These are phyloP conservation scores for Skeletonema marinoi DNA, from an alignment of 108 stramenopile species.

Conservation along the genomic window DNA sequence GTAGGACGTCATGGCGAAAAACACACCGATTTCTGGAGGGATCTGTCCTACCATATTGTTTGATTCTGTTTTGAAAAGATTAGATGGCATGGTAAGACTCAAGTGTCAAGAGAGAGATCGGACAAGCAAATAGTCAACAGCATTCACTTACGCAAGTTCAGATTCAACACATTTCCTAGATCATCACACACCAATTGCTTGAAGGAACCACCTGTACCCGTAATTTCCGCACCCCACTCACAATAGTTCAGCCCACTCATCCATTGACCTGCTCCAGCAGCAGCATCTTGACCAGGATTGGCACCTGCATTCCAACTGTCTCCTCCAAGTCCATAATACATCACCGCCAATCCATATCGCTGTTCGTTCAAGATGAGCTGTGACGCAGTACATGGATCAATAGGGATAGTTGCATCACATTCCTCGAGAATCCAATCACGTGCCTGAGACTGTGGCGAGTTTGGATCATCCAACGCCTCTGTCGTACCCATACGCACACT, in stretches of 20 bases:
- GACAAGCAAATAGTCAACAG: background rate
- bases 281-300: conserved; percentile 26
- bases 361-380: conserved; percentile 53
- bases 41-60: conserved; percentile 62
- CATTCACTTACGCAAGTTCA: conserved; percentile 48
- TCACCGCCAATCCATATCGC: conserved; percentile 73
- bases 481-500: conserved; percentile 36
- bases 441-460: conserved; percentile 39
- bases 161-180: conserved; percentile 43
- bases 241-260: conserved; percentile 45
- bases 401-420: conserved; percentile 28
- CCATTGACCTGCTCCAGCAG: conserved; percentile 30
- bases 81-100: background rate
- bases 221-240: conserved; percentile 37
- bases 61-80: conserved; percentile 32
- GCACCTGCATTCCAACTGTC: conserved; percentile 65
- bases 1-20: conserved; percentile 43
- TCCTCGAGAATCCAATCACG: conserved; percentile 46
- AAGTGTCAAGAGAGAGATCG: background rate
- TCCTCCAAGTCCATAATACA: conserved; percentile 75
- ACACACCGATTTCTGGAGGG: conserved; percentile 60
- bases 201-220: conserved; percentile 8
- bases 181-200: conserved; percentile 50
- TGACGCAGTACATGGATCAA: conserved; percentile 36
- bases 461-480: conserved; percentile 26